Evolutionary conservation across 768 basidiomycete species (phyloP), one percentile per base, ranked within the genome.

Genomic region (Tricholoma terreum): DNA sequence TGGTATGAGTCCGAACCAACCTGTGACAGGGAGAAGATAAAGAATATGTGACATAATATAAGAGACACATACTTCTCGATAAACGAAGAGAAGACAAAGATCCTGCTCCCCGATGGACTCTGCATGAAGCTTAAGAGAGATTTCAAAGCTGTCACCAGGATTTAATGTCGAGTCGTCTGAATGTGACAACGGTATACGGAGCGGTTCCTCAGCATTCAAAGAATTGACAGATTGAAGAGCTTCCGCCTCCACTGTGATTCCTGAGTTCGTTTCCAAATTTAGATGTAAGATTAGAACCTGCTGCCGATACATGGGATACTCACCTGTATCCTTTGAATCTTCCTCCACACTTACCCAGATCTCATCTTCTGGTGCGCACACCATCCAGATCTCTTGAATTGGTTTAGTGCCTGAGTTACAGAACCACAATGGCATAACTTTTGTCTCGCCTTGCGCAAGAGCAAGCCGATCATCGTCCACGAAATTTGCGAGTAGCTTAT

Each of bases 331-430:
- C 7, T 55, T 43, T 15, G 30, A 50, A 22, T 52, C 51, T 38
- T 65, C 61, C 14, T 66, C 62, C 27, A 62, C 58, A 1, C 73
- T 74, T 1, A 86, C 54, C 83, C 83, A 86, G n/a, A 90, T 64
- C 60, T 82, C 85, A 63, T 89, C 87, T 15, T 83, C 81, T 19
- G 76, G 67, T 27, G 80, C 85, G 48, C 78, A 62, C 2, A 92
- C 74, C 59, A 89, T 68, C 89, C 90, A 90, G n/a, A 92, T 62
- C 58, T 92, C 90, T 10, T 71, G 71, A 22, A 95, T 80, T 14
- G 77, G 69, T 31, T 74, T 75, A 9, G 73, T 74, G 0, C 94
- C 94, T 6, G 75, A 69, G 67, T 96, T 97, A 21, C 75, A 80
- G 43, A 96, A 67, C 75, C 77, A 80, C 21, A 95, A 55, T 30